These are phyloP conservation scores for Torulaspora indica DNA, from an alignment of 805 yeast genomes.

Conservation along the genomic window DNA sequence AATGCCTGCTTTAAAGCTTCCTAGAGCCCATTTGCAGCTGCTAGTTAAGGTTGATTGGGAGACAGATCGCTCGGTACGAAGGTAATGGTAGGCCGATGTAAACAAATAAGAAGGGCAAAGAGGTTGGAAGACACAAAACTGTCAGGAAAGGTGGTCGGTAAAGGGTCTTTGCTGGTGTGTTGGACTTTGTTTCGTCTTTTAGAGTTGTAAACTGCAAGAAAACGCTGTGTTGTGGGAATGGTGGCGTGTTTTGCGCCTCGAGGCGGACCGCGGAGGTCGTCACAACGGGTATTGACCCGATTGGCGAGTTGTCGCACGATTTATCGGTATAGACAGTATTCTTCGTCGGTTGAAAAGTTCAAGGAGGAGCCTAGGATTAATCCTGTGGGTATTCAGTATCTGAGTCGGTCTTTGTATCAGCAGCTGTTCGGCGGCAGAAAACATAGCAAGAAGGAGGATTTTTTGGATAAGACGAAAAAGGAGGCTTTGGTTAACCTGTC, in stretches of 20 bases:
- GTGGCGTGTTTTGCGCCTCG: neutral
- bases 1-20: too few species aligned
- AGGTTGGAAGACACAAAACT: neutral
- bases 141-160: neutral
- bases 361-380: conserved; percentile 54
- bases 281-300: neutral
- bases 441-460: conserved; percentile 28
- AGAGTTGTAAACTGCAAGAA: neutral
- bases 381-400: conserved; percentile 76
- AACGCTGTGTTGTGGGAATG: neutral
- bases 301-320: conserved; percentile 6
- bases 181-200: neutral
- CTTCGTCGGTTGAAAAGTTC: neutral
- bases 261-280: neutral
- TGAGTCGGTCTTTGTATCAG: conserved; percentile 52
- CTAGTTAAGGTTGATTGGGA: neutral
- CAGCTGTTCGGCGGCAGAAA: conserved; percentile 47
- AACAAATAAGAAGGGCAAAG: neutral
- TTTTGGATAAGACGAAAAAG: conserved; percentile 24
- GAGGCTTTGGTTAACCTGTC: conserved; percentile 48
- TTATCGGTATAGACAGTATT: conserved; percentile 12
- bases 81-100: neutral
- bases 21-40: too few species aligned
- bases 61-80: neutral
- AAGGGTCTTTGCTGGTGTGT: neutral